Percentiles rank a stretch among this genome's conserved stretches.
Evolutionary conservation across 768 basidiomycete species (phyloP).

Genomic region (Xanthoconium stramineum): DNA sequence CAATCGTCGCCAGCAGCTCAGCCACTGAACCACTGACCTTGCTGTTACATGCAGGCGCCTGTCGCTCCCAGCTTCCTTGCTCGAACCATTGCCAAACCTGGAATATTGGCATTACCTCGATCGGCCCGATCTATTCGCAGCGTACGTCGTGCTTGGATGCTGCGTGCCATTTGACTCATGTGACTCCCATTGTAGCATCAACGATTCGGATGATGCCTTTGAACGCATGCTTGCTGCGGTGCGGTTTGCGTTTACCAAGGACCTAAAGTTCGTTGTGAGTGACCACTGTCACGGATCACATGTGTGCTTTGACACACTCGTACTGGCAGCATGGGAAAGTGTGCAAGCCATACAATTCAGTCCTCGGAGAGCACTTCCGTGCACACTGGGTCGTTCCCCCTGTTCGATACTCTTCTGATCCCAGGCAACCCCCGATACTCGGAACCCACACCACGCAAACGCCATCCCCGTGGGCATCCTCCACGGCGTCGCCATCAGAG

Average conservation of each 20-base stretch:
- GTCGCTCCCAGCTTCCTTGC: slow-evolving; percentile 86
- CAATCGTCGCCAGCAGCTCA: not conserved
- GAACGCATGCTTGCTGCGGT: slow-evolving; percentile 92
- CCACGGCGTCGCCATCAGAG: slow-evolving; percentile 35
- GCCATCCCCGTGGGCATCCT: slow-evolving; percentile 23
- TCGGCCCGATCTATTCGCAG: slow-evolving; percentile 85
- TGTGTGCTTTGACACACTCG: slow-evolving; percentile 1
- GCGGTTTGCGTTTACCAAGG: slow-evolving; percentile 87
- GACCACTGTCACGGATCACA: not conserved
- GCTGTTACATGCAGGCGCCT: slow-evolving; percentile 58
- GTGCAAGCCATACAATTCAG: slow-evolving; percentile 90
- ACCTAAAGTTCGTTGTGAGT: slow-evolving; percentile 87
- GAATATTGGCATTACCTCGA: slow-evolving; percentile 97
- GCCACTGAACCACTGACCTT: slow-evolving; percentile 16
- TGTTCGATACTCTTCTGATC: slow-evolving; percentile 47
- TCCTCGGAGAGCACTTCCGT: slow-evolving; percentile 86
- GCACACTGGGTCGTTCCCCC: slow-evolving; percentile 83
- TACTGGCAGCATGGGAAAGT: slow-evolving; percentile 75
- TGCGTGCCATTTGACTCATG: not conserved
- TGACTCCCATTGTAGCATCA: slow-evolving; percentile 56
- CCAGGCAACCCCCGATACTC: slow-evolving; percentile 44
- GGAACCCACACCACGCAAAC: slow-evolving; percentile 37
- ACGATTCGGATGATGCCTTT: slow-evolving; percentile 89
- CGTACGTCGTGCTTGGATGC: slow-evolving; percentile 54
- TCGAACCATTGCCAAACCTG: slow-evolving; percentile 93